phyloP scores from a whole-genome alignment of 176 grass and related monocot genomes.

The Carex pumila region DNA sequence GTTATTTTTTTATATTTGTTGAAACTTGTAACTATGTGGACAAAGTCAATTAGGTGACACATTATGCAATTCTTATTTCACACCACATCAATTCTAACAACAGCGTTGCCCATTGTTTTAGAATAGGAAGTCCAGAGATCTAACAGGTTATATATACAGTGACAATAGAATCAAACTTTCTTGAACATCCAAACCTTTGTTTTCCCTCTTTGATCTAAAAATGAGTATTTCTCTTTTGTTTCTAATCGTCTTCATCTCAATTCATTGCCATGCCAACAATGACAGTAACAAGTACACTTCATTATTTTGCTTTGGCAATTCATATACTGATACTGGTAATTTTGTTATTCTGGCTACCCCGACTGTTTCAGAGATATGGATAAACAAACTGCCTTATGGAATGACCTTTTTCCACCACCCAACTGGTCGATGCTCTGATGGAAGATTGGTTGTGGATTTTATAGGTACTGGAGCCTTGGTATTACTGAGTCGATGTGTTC shows the following conservation, averaged over 20 bases:
- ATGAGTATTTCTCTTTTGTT: not conserved
- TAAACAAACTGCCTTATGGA: slow-evolving; percentile 7
- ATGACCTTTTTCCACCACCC: slow-evolving; percentile 13
- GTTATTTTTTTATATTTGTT: not conserved
- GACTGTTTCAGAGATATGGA: not conserved
- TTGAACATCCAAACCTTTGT: not conserved
- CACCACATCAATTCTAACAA: not conserved
- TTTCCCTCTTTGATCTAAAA: not conserved
- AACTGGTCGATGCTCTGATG: slow-evolving; percentile 16
- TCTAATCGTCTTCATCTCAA: slow-evolving; percentile 1
- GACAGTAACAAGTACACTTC: slow-evolving; percentile 9
- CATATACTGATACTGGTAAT: slow-evolving; percentile 22
- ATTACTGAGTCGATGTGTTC: not conserved
- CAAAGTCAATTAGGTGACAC: slow-evolving; percentile 14
- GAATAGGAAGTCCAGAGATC: not conserved
- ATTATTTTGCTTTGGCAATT: slow-evolving; percentile 18
- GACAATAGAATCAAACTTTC: not conserved
- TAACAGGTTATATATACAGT: not conserved
- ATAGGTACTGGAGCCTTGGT: slow-evolving; percentile 6
- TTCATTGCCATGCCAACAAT: slow-evolving; percentile 1
- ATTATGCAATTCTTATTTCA: not conserved
- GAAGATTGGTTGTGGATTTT: slow-evolving; percentile 13
- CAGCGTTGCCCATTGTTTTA: not conserved
- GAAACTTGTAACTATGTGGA: not conserved
- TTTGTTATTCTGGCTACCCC: not conserved